These are phyloP conservation scores for Oenanthe sinensis DNA, from an alignment of 129 eudicot species.

Conservation along the genomic window DNA sequence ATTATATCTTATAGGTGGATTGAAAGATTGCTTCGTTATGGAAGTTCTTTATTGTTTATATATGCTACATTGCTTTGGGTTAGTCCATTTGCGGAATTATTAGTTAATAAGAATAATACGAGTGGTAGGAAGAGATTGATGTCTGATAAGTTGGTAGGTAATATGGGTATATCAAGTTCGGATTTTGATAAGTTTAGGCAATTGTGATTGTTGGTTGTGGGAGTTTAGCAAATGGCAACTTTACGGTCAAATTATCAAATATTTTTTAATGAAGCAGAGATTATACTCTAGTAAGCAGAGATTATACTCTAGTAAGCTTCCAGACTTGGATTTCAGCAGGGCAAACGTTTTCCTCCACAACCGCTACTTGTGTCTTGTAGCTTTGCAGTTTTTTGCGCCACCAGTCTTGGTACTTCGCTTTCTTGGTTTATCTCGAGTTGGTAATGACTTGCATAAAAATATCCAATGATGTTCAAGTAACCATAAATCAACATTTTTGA, in stretches of 20 bases:
- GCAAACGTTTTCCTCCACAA: constrained; percentile 91
- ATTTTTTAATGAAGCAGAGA: constrained; percentile 87
- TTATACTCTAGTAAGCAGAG: constrained; percentile 18
- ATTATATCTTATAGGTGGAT: constrained; percentile 73
- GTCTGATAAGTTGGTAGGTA: constrained; percentile 38
- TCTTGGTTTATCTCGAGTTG: constrained; percentile 61
- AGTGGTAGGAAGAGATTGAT: constrained; percentile 14
- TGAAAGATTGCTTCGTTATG: constrained; percentile 63
- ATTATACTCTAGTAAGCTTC: constrained; percentile 54
- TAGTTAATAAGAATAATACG: constrained; percentile 35
- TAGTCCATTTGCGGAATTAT: constrained; percentile 46
- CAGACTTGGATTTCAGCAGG: constrained; percentile 76
- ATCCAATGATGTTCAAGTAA: constrained; percentile 39
- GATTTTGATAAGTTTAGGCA: constrained; percentile 57
- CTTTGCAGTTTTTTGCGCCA: constrained; percentile 64
- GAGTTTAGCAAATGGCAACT: constrained; percentile 43
- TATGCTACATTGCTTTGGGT: constrained; percentile 85
- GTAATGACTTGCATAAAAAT: constrained; percentile 44
- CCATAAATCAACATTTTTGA: too few species aligned
- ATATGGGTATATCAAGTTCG: constrained; percentile 52
- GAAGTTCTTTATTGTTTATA: constrained; percentile 30
- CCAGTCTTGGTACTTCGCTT: constrained; percentile 64
- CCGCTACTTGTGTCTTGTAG: constrained; percentile 76
- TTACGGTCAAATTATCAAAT: constrained; percentile 64
- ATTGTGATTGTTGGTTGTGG: constrained; percentile 55